Base-by-base conservation (phyloP, 805 yeast species). In the Lipomyces orientalis region DNA sequence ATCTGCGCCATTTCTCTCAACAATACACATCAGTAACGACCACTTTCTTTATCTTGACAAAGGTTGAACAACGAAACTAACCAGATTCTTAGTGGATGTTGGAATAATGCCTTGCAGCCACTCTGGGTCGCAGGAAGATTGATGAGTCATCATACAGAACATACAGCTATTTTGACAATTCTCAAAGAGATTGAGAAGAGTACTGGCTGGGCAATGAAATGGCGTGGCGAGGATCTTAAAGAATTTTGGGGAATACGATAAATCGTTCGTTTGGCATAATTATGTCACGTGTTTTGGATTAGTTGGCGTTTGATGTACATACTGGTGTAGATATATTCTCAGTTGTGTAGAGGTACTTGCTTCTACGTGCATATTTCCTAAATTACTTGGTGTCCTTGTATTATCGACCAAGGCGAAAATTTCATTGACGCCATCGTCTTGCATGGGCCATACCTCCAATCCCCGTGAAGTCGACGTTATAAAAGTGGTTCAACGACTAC, bases 1-100 rank as follows among this genome's bases (percentile, higher is more conserved):
- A 79, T 80, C 10, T 73, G 79, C 60, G 80, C 80, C 33, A 78
- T 79, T 43, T 73, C 78, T 9, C 73, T 78, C 0, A 75, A 79
- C 4, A 79, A 79, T 57, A 68, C 63, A 12, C 76, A 75, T 51
- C 76, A 71, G 70, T 64, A 57, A 22, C 64, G 54, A 2, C 14
- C 29, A 16, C 57, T 52, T 37, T 43, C 49, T 9, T 43, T 16
- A 54, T 35, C 10, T 7, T 19, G 19, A n/a, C 31, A 37, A 39
- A n/a, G 12, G 4, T 14, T 19, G 34, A 54, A 12, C 7, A 16
- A 37, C 14, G 31, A 2, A 22, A 34, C 60, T 43, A 33, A 61
- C 9, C 5, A 5, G 52, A 5, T 39, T 43, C 16, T 16, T 22
- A 66, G 67, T 55, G 78, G 68, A 37, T 77, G 72, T 68, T 79